phyloP scores from a whole-genome alignment of 257 asterid species.

The Primulina huaijiensis region DNA sequence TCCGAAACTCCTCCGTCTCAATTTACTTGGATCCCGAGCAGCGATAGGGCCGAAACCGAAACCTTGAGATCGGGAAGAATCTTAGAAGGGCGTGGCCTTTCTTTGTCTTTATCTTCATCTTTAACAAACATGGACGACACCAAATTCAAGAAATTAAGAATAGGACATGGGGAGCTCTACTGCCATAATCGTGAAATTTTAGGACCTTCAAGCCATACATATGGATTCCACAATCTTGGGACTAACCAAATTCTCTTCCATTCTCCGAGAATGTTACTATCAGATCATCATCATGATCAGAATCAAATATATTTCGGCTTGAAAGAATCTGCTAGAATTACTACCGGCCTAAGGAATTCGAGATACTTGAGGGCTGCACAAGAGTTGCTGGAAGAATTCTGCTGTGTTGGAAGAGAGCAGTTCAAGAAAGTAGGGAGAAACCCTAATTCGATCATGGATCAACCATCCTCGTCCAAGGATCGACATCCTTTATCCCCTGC shows the following conservation, averaged over 20 bases:
- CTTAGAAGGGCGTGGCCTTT: conserved; percentile 61
- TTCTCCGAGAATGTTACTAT: background rate
- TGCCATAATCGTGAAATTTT: conserved; percentile 17
- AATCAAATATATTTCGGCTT: conserved; percentile 47
- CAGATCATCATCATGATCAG: background rate
- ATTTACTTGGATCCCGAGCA: conserved; percentile 35
- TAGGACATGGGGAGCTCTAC: conserved; percentile 34
- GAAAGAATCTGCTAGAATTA: conserved; percentile 36
- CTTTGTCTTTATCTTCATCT: conserved; percentile 64
- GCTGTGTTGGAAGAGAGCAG: conserved; percentile 64
- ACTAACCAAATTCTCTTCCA: conserved; percentile 12
- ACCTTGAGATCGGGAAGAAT: conserved; percentile 26
- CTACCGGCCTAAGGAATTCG: conserved; percentile 40
- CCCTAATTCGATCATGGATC: conserved; percentile 49
- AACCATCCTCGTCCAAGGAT: conserved; percentile 32
- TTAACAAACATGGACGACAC: conserved; percentile 38
- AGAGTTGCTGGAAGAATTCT: conserved; percentile 64
- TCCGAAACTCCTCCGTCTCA: conserved; percentile 33
- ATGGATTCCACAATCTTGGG: conserved; percentile 24
- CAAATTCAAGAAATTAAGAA: conserved; percentile 42
- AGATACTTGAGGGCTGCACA: conserved; percentile 54
- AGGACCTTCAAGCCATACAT: conserved; percentile 13
- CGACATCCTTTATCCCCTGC: conserved; percentile 48
- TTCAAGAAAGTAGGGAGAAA: conserved; percentile 37
- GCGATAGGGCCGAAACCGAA: conserved; percentile 22